These are phyloP conservation scores for Biscogniauxia marginata DNA, from an alignment of 2,329 filamentous ascomycete genomes.

Conservation along the genomic window DNA sequence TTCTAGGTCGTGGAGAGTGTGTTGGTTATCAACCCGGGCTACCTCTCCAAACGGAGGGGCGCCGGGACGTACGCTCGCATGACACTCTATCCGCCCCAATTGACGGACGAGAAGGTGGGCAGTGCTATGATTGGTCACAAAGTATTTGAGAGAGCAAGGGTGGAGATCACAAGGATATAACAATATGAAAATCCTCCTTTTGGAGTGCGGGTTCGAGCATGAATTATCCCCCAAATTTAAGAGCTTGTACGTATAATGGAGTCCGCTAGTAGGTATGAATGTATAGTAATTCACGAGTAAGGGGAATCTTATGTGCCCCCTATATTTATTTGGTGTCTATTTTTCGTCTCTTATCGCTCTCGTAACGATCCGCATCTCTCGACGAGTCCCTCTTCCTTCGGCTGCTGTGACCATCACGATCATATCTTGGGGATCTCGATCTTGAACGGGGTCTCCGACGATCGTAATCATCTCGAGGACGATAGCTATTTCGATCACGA, in stretches of 20 bases:
- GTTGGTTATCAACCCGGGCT: constrained; percentile 86
- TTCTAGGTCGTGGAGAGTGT: constrained; percentile 84
- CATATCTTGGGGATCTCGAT: constrained; percentile 51
- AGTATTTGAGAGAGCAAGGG: constrained; percentile 77
- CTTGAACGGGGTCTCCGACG: constrained; percentile 42
- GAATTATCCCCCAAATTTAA: neutral
- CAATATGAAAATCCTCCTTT: constrained; percentile 4
- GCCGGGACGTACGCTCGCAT: constrained; percentile 85
- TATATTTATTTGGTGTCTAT: constrained; percentile 44
- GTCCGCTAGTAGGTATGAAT: neutral
- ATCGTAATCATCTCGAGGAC: constrained; percentile 34
- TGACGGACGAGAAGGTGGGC: constrained; percentile 54
- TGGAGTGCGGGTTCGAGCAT: too few species aligned
- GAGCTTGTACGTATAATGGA: neutral
- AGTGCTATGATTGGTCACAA: constrained; percentile 66
- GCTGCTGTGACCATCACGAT: constrained; percentile 44
- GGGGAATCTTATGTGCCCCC: constrained; percentile 8
- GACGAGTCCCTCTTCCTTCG: constrained; percentile 59
- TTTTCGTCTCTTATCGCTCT: constrained; percentile 59
- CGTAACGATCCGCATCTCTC: constrained; percentile 51
- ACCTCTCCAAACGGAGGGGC: constrained; percentile 77
- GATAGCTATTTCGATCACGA: constrained; percentile 31
- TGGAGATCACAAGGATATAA: constrained; percentile 81
- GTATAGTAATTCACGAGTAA: neutral
- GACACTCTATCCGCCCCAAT: constrained; percentile 64